Percentiles rank a stretch among this genome's conserved stretches.
phyloP scores from a whole-genome alignment of 1,284 basidiomycete genomes.

The Cryptococcus maquisensis region DNA sequence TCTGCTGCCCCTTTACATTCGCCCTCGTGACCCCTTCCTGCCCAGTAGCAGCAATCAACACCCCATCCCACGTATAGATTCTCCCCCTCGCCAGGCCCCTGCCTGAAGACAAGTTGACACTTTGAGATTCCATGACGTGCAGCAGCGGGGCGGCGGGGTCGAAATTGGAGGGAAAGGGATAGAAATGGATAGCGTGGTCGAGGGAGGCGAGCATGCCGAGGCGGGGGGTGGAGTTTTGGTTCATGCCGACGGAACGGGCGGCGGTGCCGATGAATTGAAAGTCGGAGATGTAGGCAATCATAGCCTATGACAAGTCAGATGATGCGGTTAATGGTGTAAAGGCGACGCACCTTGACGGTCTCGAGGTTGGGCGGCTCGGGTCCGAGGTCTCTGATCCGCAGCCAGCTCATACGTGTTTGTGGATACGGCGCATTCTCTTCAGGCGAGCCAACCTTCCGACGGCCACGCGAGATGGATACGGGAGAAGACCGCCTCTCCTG shows the following conservation, averaged over 20 bases:
- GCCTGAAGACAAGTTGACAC: conserved; percentile 59
- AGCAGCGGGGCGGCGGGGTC: conserved; percentile 74
- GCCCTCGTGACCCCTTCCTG: conserved; percentile 69
- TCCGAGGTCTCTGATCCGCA: conserved; percentile 58
- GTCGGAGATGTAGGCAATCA: conserved; percentile 81
- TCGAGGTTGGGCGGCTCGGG: conserved; percentile 61
- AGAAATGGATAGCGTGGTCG: conserved; percentile 82
- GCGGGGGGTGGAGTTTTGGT: conserved; percentile 43
- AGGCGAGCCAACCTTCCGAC: conserved; percentile 6
- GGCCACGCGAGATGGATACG: conserved; percentile 56
- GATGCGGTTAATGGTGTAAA: neutral
- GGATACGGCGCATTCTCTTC: conserved; percentile 6
- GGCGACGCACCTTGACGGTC: conserved; percentile 66
- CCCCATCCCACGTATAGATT: conserved; percentile 69
- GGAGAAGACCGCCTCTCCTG: conserved; percentile 69
- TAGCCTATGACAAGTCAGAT: conserved; percentile 57
- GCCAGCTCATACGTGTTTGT: conserved; percentile 68
- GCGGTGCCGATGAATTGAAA: conserved; percentile 69
- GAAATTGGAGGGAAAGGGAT: conserved; percentile 65
- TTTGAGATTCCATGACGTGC: conserved; percentile 69
- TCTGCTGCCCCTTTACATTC: conserved; percentile 23
- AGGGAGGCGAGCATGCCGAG: conserved; percentile 73
- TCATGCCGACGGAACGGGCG: conserved; percentile 62
- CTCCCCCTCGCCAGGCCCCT: conserved; percentile 70
- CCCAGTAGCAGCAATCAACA: conserved; percentile 67